Conservation (phyloP, 192 early-diverging fungal genomes). For the Coemansia aciculifera region DNA sequence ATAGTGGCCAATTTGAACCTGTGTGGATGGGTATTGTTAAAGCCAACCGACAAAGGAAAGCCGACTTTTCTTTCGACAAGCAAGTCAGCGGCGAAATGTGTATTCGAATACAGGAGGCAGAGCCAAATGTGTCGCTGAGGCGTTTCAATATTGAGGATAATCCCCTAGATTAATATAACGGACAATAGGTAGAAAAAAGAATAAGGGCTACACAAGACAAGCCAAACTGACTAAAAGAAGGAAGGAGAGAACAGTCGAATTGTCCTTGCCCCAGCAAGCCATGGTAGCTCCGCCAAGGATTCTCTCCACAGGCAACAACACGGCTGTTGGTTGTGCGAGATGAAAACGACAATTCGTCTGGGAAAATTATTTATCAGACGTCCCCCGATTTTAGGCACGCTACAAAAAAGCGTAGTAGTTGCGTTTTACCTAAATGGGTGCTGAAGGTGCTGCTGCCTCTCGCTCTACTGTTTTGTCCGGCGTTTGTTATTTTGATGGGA, state of each 20-base stretch:
- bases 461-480: slow-evolving; percentile 8
- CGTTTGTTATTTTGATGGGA: slow-evolving; percentile 4
- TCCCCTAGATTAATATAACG: slow-evolving; percentile 10
- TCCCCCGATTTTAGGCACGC: slow-evolving; percentile 1
- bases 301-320: slow-evolving; percentile 5
- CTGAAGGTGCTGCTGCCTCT: neutral
- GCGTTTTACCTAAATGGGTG: neutral
- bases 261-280: slow-evolving; percentile 6
- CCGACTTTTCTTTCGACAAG: neutral
- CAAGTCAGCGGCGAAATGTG: neutral
- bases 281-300: neutral
- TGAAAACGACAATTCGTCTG: neutral
- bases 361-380: neutral
- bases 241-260: neutral
- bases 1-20: neutral
- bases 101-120: neutral
- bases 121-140: neutral
- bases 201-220: slow-evolving; percentile 2
- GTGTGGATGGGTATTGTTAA: neutral
- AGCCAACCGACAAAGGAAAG: neutral
- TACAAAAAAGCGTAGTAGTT: neutral
- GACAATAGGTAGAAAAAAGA: neutral
- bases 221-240: neutral
- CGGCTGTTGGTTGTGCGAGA: neutral
- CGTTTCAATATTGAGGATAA: slow-evolving; percentile 7